A percentile compares a stretch with the other conserved stretches of the same genome.
Conservation (phyloP, 768 basidiomycete genomes). For the Russula griseocarnosa region DNA sequence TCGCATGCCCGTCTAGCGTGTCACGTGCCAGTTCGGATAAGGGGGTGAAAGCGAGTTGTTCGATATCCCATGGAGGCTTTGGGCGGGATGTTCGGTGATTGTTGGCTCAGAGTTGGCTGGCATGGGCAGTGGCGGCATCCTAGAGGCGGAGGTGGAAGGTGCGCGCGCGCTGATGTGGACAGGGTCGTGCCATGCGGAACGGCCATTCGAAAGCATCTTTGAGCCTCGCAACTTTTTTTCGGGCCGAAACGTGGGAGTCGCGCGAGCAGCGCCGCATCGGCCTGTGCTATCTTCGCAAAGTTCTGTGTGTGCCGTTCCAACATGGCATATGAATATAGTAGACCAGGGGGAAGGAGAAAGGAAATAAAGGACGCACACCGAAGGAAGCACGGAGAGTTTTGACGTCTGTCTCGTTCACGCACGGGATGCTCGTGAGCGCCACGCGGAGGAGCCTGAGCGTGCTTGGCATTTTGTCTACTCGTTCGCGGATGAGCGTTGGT, state of each 20-base stretch:
- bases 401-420: constrained; percentile 97
- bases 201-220: constrained; percentile 90
- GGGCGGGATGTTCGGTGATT: not conserved
- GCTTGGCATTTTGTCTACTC: constrained; percentile 82
- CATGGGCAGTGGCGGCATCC: not conserved
- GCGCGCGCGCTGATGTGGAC: constrained; percentile 17
- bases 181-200: constrained; percentile 65
- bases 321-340: not conserved
- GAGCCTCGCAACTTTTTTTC: constrained; percentile 86
- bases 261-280: constrained; percentile 68
- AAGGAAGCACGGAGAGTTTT: constrained; percentile 88
- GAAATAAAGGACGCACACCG: constrained; percentile 54
- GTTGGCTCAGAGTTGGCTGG: not conserved
- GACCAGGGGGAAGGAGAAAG: not conserved
- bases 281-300: constrained; percentile 74
- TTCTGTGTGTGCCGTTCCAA: constrained; percentile 47
- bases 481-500: constrained; percentile 92
- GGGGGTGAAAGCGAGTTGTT: constrained; percentile 36
- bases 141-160: not conserved
- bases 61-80: constrained; percentile 68
- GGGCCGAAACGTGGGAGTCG: constrained; percentile 91
- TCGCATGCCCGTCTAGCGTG: too few relatives aligned
- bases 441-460: constrained; percentile 77
- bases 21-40: not conserved
- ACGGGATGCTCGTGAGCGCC: constrained; percentile 83